Evolutionary conservation across 208 protist species (phyloP).

Genomic region (Crithidia sp.): DNA sequence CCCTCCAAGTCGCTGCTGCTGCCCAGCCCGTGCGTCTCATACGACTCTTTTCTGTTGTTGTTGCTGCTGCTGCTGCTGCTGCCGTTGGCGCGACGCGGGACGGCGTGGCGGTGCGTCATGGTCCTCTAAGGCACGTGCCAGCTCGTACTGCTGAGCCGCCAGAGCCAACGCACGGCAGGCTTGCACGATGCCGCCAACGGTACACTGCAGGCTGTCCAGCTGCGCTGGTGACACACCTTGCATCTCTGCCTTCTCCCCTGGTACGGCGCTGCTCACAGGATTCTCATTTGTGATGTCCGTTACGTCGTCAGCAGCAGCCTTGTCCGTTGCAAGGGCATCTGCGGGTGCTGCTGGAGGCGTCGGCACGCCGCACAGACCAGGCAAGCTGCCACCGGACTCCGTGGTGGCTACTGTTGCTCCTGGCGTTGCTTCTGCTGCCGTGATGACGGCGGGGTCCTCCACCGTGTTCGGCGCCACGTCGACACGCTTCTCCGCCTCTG

Average conservation of each 20-base stretch:
- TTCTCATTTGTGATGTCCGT: not conserved
- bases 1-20: too few species aligned
- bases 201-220: not conserved
- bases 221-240: slow-evolving; percentile 5
- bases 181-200: slow-evolving; percentile 10
- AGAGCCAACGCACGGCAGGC: slow-evolving; percentile 9
- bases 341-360: too few species aligned
- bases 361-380: too few species aligned
- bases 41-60: not conserved
- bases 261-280: too few species aligned
- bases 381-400: too few species aligned
- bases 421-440: too few species aligned
- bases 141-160: slow-evolving; percentile 22
- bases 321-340: too few species aligned
- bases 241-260: not conserved
- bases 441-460: too few species aligned
- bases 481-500: too few species aligned
- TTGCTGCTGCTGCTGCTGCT: not conserved
- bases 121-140: not conserved
- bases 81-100: not conserved
- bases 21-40: too few species aligned
- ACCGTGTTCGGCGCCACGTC: too few species aligned
- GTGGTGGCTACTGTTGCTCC: too few species aligned
- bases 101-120: not conserved
- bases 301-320: not conserved